phyloP scores from a whole-genome alignment of 768 basidiomycete genomes.

The Solioccasus polychromus region DNA sequence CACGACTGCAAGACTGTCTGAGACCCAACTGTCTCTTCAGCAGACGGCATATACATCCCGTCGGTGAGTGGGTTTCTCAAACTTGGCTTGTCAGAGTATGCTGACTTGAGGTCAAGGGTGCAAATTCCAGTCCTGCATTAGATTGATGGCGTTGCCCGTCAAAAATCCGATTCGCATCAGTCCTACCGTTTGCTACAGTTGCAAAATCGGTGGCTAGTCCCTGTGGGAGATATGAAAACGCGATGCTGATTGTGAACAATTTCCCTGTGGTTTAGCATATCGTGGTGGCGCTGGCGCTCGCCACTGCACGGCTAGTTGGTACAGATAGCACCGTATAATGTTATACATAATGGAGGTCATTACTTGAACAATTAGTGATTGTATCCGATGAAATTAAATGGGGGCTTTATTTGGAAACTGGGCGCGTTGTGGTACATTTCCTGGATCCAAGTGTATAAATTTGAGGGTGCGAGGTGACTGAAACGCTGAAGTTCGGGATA shows the following conservation, averaged over 20 bases:
- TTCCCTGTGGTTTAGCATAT: slow-evolving; percentile 3
- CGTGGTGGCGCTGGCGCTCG: slow-evolving; percentile 24
- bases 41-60: slow-evolving; percentile 53
- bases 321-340: slow-evolving; percentile 21
- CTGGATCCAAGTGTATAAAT: slow-evolving; percentile 1
- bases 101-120: slow-evolving; percentile 42
- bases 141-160: slow-evolving; percentile 65
- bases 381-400: too few species aligned
- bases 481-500: too few species aligned
- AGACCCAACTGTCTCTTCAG: slow-evolving; percentile 69
- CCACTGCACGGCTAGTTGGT: slow-evolving; percentile 9
- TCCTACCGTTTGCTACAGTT: slow-evolving; percentile 42
- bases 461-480: too few species aligned
- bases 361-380: too few species aligned
- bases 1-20: slow-evolving; percentile 64
- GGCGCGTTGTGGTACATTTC: too few species aligned
- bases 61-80: slow-evolving; percentile 37
- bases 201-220: slow-evolving; percentile 18
- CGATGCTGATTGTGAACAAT: slow-evolving; percentile 6
- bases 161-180: slow-evolving; percentile 72
- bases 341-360: slow-evolving; percentile 18
- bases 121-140: slow-evolving; percentile 51
- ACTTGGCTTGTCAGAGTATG: not conserved
- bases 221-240: slow-evolving; percentile 18
- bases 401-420: too few species aligned